A percentile compares a stretch with the other conserved stretches of the same genome.
Evolutionary conservation across 306 rosid species (phyloP).

Genomic region (Cucumis cinereus): DNA sequence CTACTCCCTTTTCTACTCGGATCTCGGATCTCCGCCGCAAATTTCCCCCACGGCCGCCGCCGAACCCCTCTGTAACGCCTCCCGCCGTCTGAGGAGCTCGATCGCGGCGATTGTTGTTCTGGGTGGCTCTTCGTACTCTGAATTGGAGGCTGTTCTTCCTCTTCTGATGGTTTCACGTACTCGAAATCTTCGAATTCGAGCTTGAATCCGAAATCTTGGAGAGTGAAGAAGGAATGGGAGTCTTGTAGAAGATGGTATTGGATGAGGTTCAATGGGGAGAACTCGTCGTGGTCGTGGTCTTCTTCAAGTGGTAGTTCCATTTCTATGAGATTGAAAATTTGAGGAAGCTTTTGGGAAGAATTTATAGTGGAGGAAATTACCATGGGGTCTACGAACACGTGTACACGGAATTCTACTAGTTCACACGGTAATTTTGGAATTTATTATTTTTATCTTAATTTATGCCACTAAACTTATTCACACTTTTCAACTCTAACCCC

Average conservation of each 20-base stretch:
- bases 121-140: neutral
- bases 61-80: constrained; percentile 68
- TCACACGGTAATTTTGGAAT: neutral
- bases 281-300: neutral
- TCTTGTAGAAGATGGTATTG: neutral
- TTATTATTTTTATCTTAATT: too few species aligned
- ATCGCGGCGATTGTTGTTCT: neutral
- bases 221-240: neutral
- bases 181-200: neutral
- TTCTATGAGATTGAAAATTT: neutral
- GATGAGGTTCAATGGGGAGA: neutral
- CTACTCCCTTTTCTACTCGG: constrained; percentile 51
- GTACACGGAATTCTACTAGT: neutral
- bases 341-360: neutral
- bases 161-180: neutral
- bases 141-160: neutral
- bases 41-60: constrained; percentile 78
- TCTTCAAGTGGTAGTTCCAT: neutral
- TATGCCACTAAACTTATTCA: too few species aligned
- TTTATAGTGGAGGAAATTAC: neutral
- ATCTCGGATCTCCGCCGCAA: constrained; percentile 78
- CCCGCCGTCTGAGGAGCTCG: neutral
- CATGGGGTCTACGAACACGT: neutral
- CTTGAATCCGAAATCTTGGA: neutral
- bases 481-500: too few species aligned